Base-by-base conservation (phyloP, 306 rosid genomes). In the Carpinus viminea region DNA sequence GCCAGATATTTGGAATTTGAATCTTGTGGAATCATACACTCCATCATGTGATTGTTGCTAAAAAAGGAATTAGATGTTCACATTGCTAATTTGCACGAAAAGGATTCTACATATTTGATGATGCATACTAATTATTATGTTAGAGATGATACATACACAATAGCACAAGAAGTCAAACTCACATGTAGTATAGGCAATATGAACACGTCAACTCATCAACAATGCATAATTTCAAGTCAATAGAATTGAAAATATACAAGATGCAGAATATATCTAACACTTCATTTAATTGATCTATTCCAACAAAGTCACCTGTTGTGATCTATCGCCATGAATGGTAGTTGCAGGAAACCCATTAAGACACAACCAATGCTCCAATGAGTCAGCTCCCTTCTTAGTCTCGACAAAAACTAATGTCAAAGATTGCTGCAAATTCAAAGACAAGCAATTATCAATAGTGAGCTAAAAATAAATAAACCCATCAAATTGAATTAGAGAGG, bases 351-450 rank as follows among this genome's bases (percentile, higher is more conserved):
- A 94, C 59, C 97, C 97, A 61, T 91, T 92, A 56, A 81, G 74
- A 70, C 90, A 89, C 86, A 94, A 78, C 94, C 98, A 92, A 87
- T 92, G 87, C 84, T 94, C 98, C 84, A 94, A 85, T 59, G 97
- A 83, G 36, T 94, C 98, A 34, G 98, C 98, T 83, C 98, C 97
- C 87, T 94, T 94, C 89, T 94, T 94, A 70, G 98, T 94, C 88
- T 94, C 98, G 89, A 94, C 98, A 79, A 94, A 94, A 70, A 94
- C 97, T 80, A 94, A 89, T 53, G 97, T 94, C 84, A 94, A 85
- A 80, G 94, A 76, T 91, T 92, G 98, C 97, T 94, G 93, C 86
- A 82, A 83, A 75, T 75, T 51, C 66, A 45, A 77, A 74, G 51
- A 78, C 76, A 75, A 59, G 18, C 60, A 51, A 54, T 73, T 60